A percentile compares a stretch with the other conserved stretches of the same genome.
These are phyloP conservation scores for Lithocarpus polystachyus DNA, from an alignment of 306 rosid species.

Conservation along the genomic window DNA sequence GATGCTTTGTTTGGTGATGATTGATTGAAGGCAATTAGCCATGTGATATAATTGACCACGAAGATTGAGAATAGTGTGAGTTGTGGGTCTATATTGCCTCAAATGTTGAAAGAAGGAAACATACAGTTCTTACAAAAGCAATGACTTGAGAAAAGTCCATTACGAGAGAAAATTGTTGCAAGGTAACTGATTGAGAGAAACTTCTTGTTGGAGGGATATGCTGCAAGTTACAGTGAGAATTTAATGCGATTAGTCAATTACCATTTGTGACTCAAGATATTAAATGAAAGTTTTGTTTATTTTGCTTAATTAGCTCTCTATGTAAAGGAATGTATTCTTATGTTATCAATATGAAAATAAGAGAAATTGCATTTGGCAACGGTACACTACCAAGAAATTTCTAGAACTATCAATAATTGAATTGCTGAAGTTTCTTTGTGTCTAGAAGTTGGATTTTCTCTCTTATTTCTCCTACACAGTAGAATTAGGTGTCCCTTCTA, in stretches of 20 bases:
- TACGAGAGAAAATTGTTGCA: neutral
- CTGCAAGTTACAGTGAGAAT: conserved; percentile 16
- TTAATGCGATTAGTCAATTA: conserved; percentile 8
- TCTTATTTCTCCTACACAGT: too few relatives aligned
- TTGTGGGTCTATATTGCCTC: conserved; percentile 18
- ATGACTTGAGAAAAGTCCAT: neutral
- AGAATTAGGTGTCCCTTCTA: too few relatives aligned
- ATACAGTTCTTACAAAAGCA: neutral
- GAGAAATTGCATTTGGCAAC: too few relatives aligned
- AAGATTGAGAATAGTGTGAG: conserved; percentile 10
- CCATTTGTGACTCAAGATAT: conserved; percentile 6
- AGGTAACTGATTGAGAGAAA: conserved; percentile 1
- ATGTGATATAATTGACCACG: conserved; percentile 13
- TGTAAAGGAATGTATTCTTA: too few relatives aligned
- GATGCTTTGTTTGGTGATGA: conserved; percentile 67
- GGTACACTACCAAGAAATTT: too few relatives aligned
- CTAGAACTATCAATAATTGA: too few relatives aligned
- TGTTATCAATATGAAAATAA: too few relatives aligned
- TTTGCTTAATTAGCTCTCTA: conserved; percentile 9
- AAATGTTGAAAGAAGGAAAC: conserved; percentile 7
- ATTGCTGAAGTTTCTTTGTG: too few relatives aligned
- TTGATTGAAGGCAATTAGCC: conserved; percentile 17
- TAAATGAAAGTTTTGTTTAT: neutral
- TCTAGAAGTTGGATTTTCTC: too few relatives aligned
- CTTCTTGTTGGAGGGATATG: conserved; percentile 5